Evolutionary conservation across 148 eudicot genomes (phyloP), one percentile per base, ranked within the genome.

Genomic region (Chenopodium suecicum): DNA sequence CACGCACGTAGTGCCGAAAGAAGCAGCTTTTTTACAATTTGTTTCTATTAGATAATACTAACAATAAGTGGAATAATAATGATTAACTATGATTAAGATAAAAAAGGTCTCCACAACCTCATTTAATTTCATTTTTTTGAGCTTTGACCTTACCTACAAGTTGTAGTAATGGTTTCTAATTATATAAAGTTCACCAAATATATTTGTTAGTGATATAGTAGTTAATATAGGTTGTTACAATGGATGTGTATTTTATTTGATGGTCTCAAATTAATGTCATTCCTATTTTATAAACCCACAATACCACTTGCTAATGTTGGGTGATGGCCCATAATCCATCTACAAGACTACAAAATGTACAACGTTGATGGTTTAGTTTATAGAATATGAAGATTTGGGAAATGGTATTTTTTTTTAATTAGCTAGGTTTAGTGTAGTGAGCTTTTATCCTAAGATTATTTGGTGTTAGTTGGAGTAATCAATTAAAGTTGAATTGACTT

Each of bases 1-100:
- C 75, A 69, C 31, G 76, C 79, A 69, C 77, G 84, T 76, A 70
- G 84, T 82, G 84, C 80, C 80, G 84, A 82, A 82, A 82, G 80
- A 76, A 16, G 80, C 69, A 68, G 31, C 76, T 70, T 70, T 82
- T 22, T 23, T 50, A 60, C 32, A 41, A 63, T 73, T 29, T 22
- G 47, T 65, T 58, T 65, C 54, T 12, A 16, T 11, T 2, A 23
- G 12, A 17, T 14, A 34, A 69, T 14, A 13, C 44, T 41, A 5
- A 19, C 9, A 11, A 31, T 64, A 74, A 75, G 83, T 81, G 83
- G 83, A 65, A 29, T 48, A 66, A 44, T 48, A 73, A 73, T 80
- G 73, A 80, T 73, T 11, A 62, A 72, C 23, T 60, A 71, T 80
- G 23, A 25, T 80, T 41, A 29, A 72, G 82, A 70, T 79, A 58